Evolutionary conservation across 129 eudicot genomes (phyloP).

Genomic region (Cynara cardunculus): DNA sequence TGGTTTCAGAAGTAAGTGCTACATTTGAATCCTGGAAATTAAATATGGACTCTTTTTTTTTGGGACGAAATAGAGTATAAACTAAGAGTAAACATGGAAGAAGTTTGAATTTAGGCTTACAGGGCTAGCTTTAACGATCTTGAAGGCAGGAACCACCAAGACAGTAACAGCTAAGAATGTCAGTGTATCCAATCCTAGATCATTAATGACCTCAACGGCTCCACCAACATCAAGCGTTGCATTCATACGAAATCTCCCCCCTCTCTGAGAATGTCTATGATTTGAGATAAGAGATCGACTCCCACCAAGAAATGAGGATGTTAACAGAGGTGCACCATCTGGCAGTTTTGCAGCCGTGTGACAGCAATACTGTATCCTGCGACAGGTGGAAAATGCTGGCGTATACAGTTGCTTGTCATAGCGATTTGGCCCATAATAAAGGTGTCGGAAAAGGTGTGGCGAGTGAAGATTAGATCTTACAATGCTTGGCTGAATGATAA

Average conservation of each 20-base stretch:
- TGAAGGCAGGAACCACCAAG: constrained; percentile 86
- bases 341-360: constrained; percentile 21
- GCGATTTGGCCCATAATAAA: constrained; percentile 24
- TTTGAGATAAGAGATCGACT: constrained; percentile 27
- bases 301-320: constrained; percentile 42
- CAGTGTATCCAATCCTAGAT: constrained; percentile 87
- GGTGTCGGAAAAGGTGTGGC: constrained; percentile 22
- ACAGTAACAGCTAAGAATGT: constrained; percentile 87
- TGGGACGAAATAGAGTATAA: neutral
- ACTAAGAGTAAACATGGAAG: neutral
- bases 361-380: constrained; percentile 17
- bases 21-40: no score
- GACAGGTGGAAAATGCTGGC: constrained; percentile 27
- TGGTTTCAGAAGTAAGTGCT: neutral
- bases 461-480: constrained; percentile 24
- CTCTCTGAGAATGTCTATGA: constrained; percentile 17
- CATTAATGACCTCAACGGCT: constrained; percentile 91
- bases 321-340: constrained; percentile 23
- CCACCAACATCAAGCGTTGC: constrained; percentile 62
- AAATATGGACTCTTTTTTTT: neutral
- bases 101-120: constrained; percentile 44
- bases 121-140: constrained; percentile 83
- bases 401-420: constrained; percentile 23
- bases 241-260: constrained; percentile 35
- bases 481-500: constrained; percentile 28